phyloP scores from a whole-genome alignment of 2,329 filamentous ascomycete species.

The Sclerotinia nivalis region DNA sequence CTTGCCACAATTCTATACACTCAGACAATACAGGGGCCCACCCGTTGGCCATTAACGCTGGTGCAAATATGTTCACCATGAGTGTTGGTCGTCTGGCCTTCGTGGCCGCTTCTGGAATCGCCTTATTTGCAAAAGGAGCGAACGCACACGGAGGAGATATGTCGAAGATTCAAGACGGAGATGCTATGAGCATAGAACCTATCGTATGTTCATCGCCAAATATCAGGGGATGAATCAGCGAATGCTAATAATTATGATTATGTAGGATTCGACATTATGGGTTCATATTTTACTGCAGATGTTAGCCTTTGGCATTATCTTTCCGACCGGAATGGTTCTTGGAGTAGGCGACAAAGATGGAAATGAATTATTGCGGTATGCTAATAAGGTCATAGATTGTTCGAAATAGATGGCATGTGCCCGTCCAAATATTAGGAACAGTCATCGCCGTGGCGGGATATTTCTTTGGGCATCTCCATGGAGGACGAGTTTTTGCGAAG shows the following conservation, averaged over 20 bases:
- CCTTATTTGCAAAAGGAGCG: constrained; percentile 29
- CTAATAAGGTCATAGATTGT: constrained; percentile 62
- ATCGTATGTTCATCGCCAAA: constrained; percentile 55
- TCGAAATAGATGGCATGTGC: constrained; percentile 92
- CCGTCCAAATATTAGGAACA: constrained; percentile 75
- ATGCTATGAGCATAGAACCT: constrained; percentile 69
- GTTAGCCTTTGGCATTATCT: constrained; percentile 85
- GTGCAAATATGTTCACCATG: constrained; percentile 13
- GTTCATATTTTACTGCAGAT: constrained; percentile 88
- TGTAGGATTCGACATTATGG: constrained; percentile 82
- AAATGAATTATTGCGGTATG: not conserved
- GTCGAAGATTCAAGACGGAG: constrained; percentile 65
- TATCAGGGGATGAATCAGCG: not conserved
- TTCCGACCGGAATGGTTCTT: constrained; percentile 92
- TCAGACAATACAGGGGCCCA: constrained; percentile 2
- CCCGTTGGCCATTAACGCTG: constrained; percentile 2
- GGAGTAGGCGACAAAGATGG: constrained; percentile 62
- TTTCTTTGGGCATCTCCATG: constrained; percentile 87
- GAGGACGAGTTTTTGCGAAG: constrained; percentile 78
- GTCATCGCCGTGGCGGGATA: constrained; percentile 79
- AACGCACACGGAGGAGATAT: constrained; percentile 47
- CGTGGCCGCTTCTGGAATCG: constrained; percentile 19
- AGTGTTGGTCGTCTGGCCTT: constrained; percentile 12
- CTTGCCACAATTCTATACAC: constrained; percentile 13
- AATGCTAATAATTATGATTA: constrained; percentile 40